These are phyloP conservation scores for Cercis canadensis DNA, from an alignment of 306 rosid genomes.

Conservation along the genomic window DNA sequence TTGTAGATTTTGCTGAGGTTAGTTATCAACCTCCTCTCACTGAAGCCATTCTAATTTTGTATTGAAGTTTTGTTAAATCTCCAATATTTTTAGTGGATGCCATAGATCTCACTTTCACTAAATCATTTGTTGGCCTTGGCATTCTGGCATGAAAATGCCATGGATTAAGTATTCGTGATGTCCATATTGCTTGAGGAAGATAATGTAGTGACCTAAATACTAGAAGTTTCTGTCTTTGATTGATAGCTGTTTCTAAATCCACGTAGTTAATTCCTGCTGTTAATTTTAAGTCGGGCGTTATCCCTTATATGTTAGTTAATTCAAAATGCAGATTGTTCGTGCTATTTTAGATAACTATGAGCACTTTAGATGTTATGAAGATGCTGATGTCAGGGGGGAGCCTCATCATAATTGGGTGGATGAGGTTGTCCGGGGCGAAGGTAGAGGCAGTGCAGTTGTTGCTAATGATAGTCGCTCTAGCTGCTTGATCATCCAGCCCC, in stretches of 20 bases:
- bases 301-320: constrained; percentile 32
- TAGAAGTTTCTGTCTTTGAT: too few species aligned
- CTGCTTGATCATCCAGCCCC: constrained; percentile 58
- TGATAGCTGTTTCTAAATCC: constrained; percentile 3
- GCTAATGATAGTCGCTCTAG: constrained; percentile 57
- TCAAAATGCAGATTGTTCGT: constrained; percentile 66
- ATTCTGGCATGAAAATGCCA: background rate
- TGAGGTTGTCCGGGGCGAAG: constrained; percentile 87
- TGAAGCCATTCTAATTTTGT: constrained; percentile 17
- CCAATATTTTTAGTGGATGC: constrained; percentile 1
- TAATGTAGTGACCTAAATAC: too few species aligned
- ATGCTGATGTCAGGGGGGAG: constrained; percentile 53
- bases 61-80: constrained; percentile 11
- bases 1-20: constrained; percentile 88
- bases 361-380: constrained; percentile 54
- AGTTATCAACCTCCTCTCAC: constrained; percentile 29
- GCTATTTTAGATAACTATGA: constrained; percentile 77
- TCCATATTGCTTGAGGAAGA: too few species aligned
- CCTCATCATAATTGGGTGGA: constrained; percentile 93
- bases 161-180: too few species aligned
- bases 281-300: background rate
- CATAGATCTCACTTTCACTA: constrained; percentile 1
- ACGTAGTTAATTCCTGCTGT: background rate
- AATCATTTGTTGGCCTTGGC: constrained; percentile 18
- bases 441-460: constrained; percentile 58